Base-by-base conservation (phyloP, 1,284 basidiomycete genomes). In the Boletellus deceptivus region DNA sequence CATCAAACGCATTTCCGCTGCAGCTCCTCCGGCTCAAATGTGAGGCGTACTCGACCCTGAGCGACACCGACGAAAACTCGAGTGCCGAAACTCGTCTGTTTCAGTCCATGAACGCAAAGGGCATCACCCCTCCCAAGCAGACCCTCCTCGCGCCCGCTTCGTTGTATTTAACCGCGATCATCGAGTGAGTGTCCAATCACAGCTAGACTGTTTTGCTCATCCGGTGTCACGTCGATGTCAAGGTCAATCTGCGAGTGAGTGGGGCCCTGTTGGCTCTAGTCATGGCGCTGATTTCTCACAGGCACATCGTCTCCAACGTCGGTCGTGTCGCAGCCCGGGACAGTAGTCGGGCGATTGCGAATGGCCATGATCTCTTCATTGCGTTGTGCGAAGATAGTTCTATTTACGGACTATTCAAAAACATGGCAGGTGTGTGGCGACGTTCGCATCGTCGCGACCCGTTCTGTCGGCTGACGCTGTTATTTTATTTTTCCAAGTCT, bases 331-430 rank as follows among this genome's bases (percentile, higher is more conserved):
- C 86, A 20, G 82, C 89, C 31, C 80, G 92, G 49, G 92, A 94
- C 67, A 91, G 86, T 62, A 89, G 89, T 60, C 80, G 86, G 41
- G 81, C 85, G 6, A 76, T 74, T 7, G 91, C 91, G 17, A 85
- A 82, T 16, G 75, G 84, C 6, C 83, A 91, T 56, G 91, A 95
- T 65, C 73, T 96, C 33, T 93, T 91, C 67, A 78, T 84, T 22
- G 91, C 92, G 0, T 75, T 95, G 25, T 93, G 91, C 56, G 93
- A 95, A 70, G 93, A 95, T 68, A 84, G 89, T 60, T 75, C 84
- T 45, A 82, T 94, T 48, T 95, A 91, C 70, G 79, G 80, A 22
- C 75, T 89, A 57, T 93, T 94, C 73, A 91, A 85, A 71, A 75
- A 78, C n/a, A 89, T 93, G 88, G 82, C 88, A 72, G 87, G 93